Base-by-base conservation (phyloP, 2,329 filamentous ascomycete genomes). In the Paramyrothecium roridum region DNA sequence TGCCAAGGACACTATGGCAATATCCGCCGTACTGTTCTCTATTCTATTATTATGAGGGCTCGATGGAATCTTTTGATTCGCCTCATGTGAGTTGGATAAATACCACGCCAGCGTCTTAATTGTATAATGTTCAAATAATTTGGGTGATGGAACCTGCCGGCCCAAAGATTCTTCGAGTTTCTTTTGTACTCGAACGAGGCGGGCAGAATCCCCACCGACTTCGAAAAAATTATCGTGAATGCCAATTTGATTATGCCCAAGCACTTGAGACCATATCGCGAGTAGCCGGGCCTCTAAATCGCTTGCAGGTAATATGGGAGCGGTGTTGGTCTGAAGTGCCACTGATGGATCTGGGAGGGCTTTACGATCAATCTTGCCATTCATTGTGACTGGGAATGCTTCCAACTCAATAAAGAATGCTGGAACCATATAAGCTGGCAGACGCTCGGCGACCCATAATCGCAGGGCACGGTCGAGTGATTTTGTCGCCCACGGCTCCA, bases 1-100 rank as follows among this genome's bases (percentile, higher is more conserved):
- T 7, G 71, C 66, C 67, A 74, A 73, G 50, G 73, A 73, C 19
- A 75, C 65, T 34, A 76, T 70, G 54, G 74, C 74, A 34, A 76
- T 69, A 40, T 60, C 59, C 34, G 62, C 55, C 8, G 54, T 26
- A 13, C 30, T 3, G 23, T 40, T 19, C 4, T 45, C 21, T 19
- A 17, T 30, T 2, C 17, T 17, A 45, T 34, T 4, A 1, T n/a
- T 11, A 8, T 52, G 33, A 21, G 7, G 4, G 16, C 3, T 52
- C 23, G 43, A 19, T 26, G 17, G 53, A 34, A 23, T 52, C 21
- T 3, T 47, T 47, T 6, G 50, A 22, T 20, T 26, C 11, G 21
- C 34, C 3, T 17, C 26, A 17, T 11, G 2, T 8, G 10, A n/a
- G 22, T 20, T 48, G 19, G 23, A 20, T 2, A 61, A 47, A 50